phyloP scores from a whole-genome alignment of 345 rosid species.

The rapeseed (Brassica napus) region Da-Ae NC_063446.1:62895001-62895500 shows the following conservation, averaged over 20 bases:
- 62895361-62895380: conserved; percentile 32
- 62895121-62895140: neutral
- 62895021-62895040: conserved; percentile 73
- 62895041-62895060: conserved; percentile 63
- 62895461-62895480: neutral
- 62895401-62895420: conserved; percentile 4
- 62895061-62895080: neutral
- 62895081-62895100: neutral
- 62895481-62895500: neutral
- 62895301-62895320: conserved; percentile 64
- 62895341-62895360: conserved; percentile 15
- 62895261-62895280: conserved; percentile 77
- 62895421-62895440: neutral
- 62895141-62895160: conserved; percentile 66
- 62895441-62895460: neutral
- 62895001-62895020: conserved; percentile 65
- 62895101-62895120: neutral
- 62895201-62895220: conserved; percentile 80
- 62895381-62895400: conserved; percentile 18
- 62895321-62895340: neutral
- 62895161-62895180: conserved; percentile 71
- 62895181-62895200: conserved; percentile 88
- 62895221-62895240: conserved; percentile 69
- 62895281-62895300: conserved; percentile 61
- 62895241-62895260: conserved; percentile 73